Percentiles rank a stretch among this genome's conserved stretches.
These are phyloP conservation scores for Parietichytrium sp. DNA, from an alignment of 108 stramenopile species.

Conservation along the genomic window DNA sequence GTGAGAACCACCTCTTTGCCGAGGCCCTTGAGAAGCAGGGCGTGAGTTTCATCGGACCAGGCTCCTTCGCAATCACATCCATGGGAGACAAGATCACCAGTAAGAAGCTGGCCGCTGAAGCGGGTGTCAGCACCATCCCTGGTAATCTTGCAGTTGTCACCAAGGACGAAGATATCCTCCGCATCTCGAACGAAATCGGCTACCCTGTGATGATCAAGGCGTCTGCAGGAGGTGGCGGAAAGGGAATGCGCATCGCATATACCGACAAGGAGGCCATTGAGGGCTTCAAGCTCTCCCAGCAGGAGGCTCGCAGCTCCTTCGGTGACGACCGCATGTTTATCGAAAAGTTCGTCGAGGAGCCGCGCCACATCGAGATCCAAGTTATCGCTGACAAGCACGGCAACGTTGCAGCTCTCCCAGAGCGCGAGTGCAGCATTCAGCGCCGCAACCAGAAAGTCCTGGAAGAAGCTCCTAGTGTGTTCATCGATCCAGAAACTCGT, in stretches of 20 bases:
- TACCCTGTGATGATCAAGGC: slow-evolving; percentile 99
- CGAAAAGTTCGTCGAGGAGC: slow-evolving; percentile 91
- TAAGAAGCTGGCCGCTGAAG: slow-evolving; percentile 82
- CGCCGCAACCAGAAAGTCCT: slow-evolving; percentile 97
- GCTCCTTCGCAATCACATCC: slow-evolving; percentile 53
- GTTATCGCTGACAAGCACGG: slow-evolving; percentile 76
- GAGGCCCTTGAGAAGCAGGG: slow-evolving; percentile 56
- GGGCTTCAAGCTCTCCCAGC: slow-evolving; percentile 72
- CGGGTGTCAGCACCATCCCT: slow-evolving; percentile 85
- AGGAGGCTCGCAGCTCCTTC: slow-evolving; percentile 82
- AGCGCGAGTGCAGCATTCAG: slow-evolving; percentile 93
- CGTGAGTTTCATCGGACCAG: slow-evolving; percentile 62
- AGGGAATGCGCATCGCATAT: slow-evolving; percentile 94
- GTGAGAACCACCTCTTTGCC: slow-evolving; percentile 70
- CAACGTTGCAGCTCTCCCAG: slow-evolving; percentile 79
- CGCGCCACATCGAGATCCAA: slow-evolving; percentile 97
- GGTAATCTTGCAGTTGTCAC: slow-evolving; percentile 75
- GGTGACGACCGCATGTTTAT: slow-evolving; percentile 88
- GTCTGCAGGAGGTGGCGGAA: slow-evolving; percentile 91
- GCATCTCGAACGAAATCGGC: slow-evolving; percentile 81
- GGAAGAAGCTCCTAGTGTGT: slow-evolving; percentile 79
- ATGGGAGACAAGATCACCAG: slow-evolving; percentile 91
- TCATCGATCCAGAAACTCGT: slow-evolving; percentile 69
- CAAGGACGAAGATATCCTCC: neutral
- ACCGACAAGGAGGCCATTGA: slow-evolving; percentile 73